Evolutionary conservation across 2,329 filamentous ascomycete species (phyloP).

Genomic region (Xylariaceae sp.): DNA sequence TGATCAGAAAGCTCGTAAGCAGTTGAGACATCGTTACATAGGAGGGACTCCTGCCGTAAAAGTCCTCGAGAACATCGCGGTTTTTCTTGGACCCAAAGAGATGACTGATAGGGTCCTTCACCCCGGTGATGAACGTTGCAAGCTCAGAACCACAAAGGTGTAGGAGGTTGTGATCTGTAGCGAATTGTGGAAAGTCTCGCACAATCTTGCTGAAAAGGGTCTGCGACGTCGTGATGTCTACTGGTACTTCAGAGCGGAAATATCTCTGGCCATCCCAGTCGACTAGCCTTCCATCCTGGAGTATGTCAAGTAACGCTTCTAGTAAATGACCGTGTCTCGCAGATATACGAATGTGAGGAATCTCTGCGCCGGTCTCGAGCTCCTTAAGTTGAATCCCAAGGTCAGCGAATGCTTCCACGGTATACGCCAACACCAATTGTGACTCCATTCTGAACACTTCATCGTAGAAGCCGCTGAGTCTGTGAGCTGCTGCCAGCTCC

Average conservation of each 20-base stretch:
- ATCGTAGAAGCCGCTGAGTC: not conserved
- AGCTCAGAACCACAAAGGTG: not conserved
- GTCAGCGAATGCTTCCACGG: not conserved
- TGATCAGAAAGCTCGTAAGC: not conserved
- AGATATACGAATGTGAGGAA: not conserved
- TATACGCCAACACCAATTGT: not conserved
- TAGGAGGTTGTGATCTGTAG: not conserved
- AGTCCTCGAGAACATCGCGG: not conserved
- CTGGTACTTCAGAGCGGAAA: not conserved
- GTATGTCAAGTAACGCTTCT: not conserved
- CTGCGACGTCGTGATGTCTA: not conserved
- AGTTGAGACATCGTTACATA: not conserved
- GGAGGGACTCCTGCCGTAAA: not conserved
- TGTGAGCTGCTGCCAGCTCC: not conserved
- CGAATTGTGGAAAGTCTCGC: not conserved
- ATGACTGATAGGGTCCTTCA: not conserved
- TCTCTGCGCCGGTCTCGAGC: not conserved
- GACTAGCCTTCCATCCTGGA: not conserved
- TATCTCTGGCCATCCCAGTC: not conserved
- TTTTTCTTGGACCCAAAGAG: not conserved
- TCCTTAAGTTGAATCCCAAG: not conserved
- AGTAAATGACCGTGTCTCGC: not conserved
- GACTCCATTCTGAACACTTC: not conserved
- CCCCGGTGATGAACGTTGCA: not conserved
- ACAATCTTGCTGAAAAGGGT: not conserved